Conservation (phyloP, 306 rosid genomes). For the Crotalaria pallida region DNA sequence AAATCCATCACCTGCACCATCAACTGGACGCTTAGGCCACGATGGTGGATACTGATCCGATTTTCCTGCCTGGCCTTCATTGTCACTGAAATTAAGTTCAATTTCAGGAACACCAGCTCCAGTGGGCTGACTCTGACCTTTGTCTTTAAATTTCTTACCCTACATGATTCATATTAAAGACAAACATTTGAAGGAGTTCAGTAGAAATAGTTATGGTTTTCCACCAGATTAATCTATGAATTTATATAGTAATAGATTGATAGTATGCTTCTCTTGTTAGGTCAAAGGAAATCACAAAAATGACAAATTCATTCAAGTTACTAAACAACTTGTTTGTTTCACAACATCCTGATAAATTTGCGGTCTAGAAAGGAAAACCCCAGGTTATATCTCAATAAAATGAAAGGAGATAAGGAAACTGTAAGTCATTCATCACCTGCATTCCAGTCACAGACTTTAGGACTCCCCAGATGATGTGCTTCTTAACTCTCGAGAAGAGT, state of each 20-base stretch:
- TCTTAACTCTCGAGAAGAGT: slow-evolving; percentile 93
- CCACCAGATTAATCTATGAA: neutral
- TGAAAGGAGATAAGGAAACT: neutral
- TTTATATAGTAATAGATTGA: neutral
- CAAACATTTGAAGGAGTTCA: neutral
- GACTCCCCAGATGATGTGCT: slow-evolving; percentile 99
- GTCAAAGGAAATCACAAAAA: slow-evolving; percentile 7
- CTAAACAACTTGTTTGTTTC: neutral
- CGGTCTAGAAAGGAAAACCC: neutral
- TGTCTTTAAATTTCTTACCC: slow-evolving; percentile 96
- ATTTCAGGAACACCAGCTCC: slow-evolving; percentile 69
- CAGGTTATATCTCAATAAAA: slow-evolving; percentile 10
- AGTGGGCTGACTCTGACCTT: slow-evolving; percentile 59
- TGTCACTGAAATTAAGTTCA: slow-evolving; percentile 83
- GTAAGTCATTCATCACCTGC: slow-evolving; percentile 63
- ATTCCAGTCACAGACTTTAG: slow-evolving; percentile 97
- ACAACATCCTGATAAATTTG: neutral
- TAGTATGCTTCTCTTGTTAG: too few species aligned
- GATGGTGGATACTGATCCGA: slow-evolving; percentile 69
- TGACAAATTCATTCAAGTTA: neutral
- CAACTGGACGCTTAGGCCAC: slow-evolving; percentile 83
- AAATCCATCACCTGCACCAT: slow-evolving; percentile 99
- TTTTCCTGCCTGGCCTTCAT: slow-evolving; percentile 72
- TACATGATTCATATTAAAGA: slow-evolving; percentile 27
- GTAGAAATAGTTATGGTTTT: neutral